Evolutionary conservation across 176 grass and related monocot species (phyloP), one percentile per base, ranked within the genome.

Genomic region (Raddia guianensis): DNA sequence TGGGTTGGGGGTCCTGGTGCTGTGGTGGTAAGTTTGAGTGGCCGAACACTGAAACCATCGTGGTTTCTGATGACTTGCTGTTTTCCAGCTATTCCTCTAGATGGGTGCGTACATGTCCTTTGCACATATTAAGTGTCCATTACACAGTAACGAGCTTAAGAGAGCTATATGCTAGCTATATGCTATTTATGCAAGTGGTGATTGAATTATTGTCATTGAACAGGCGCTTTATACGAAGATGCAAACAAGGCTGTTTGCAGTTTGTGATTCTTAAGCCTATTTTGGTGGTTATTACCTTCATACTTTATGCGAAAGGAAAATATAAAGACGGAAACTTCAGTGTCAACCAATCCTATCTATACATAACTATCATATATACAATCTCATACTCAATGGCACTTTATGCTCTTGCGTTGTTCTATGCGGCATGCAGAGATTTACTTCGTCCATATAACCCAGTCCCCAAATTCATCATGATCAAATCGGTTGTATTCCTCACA

Each of bases 251-350:
- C 50, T 90, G 90, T 62, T 83, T 99, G 75, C 96, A 99, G 73
- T 99, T 99, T 84, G 96, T 99, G 81, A 99, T 99, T 77, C 90
- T 99, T 59, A 99, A 99, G 79, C 96, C 90, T 76, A 95, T 99
- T 75, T 91, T 99, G 72, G 96, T 99, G 53, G 90, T 93, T 66
- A 99, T 99, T 84, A 95, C 92, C 43, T 99, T 99, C 76, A 93
- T 99, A 80, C 88, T 95, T 80, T 99, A 95, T 9, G 88, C 96
- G 6, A 93, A 99, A 85, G 92, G 88, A 81, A 88, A 99, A 90
- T 99, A 99, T 9, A 37, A 89, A 68, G 93, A 95, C 80, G 96
- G 96, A 80, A 86, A 99, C 70, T 99, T 99, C 68, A 95, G 92
- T 62, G 92, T 95, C 86, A 85, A 99, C 47, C 92, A 99, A 73